Base-by-base conservation (phyloP, 208 protist genomes). In the Leishmania lainsoni region DNA sequence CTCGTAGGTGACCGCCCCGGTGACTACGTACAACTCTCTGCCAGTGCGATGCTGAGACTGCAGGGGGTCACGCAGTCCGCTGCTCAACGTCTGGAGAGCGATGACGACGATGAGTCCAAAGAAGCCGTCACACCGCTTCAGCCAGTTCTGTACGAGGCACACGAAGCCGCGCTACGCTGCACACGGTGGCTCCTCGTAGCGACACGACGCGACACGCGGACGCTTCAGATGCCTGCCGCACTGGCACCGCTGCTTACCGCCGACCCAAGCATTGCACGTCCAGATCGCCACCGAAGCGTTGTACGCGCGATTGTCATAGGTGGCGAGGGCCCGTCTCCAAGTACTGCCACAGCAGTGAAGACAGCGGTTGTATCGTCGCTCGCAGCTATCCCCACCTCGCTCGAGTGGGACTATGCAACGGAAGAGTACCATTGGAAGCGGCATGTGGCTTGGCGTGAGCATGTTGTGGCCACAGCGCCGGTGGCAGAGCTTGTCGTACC, bases 1-100 rank as follows among this genome's bases (percentile, higher is more conserved):
- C 82, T 97, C 20, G 83, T 97, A 61, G 94, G 94, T 4, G 94
- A 97, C 71, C 91, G 91, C 48, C 84, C 89, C 0, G 94, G 94
- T 26, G 90, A 95, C 61, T 93, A 95, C 82, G 56, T 86, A 32
- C 89, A 92, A 39, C 80, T 89, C 29, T 48, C 85, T 0, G 88
- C 91, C 45, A 86, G 80, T n/a, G 87, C 86, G 16, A 92, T 95
- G 87, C 49, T 90, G 51, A 78, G 65, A 20, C 83, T 86, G 74
- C 78, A 71, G 29, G 49, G 32, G 16, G 16, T 42, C 16, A 49
- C n/a, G 10, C 75, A 32, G 35, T n/a, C 75, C 20, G 8, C 54
- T 1, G 0, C 58, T n/a, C 54, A 51, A 71, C 5, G 77, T 39
- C 10, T 29, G 17, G 66, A 72, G 26, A 80, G 32, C 42, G 32